Percentiles rank a stretch among this genome's conserved stretches.
These are phyloP conservation scores for Fusarium sp. DNA, from an alignment of 2,329 filamentous ascomycete genomes.

Conservation along the genomic window DNA sequence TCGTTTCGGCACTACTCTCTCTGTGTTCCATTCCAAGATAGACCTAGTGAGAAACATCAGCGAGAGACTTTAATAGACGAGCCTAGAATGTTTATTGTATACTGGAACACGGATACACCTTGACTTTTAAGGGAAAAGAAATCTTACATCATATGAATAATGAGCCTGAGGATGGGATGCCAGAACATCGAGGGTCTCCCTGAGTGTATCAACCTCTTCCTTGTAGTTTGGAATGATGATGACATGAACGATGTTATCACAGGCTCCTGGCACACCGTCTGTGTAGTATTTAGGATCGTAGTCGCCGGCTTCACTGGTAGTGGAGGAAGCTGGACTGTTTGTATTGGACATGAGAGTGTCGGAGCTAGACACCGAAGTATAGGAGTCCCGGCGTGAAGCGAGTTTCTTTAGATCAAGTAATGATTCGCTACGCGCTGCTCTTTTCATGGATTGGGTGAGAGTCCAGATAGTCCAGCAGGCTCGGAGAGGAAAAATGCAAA, in stretches of 20 bases:
- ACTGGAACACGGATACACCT: background rate
- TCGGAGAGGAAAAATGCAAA: slow-evolving; percentile 70
- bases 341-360: slow-evolving; percentile 59
- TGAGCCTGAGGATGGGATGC: slow-evolving; percentile 72
- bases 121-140: background rate
- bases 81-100: background rate
- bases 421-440: slow-evolving; percentile 55
- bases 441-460: slow-evolving; percentile 61
- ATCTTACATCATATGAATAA: slow-evolving; percentile 74
- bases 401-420: slow-evolving; percentile 58
- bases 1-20: slow-evolving; percentile 67
- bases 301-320: slow-evolving; percentile 62
- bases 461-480: slow-evolving; percentile 70
- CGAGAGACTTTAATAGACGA: background rate
- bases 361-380: slow-evolving; percentile 64
- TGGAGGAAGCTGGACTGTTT: slow-evolving; percentile 57
- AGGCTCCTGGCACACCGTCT: slow-evolving; percentile 55
- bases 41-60: slow-evolving; percentile 56
- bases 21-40: slow-evolving; percentile 79
- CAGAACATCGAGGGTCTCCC: slow-evolving; percentile 74
- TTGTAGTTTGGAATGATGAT: slow-evolving; percentile 80
- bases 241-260: slow-evolving; percentile 65
- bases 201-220: slow-evolving; percentile 73
- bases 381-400: slow-evolving; percentile 60
- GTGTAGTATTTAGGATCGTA: slow-evolving; percentile 57